Evolutionary conservation across 2,329 filamentous ascomycete species (phyloP).

Genomic region (Cadophora sp.): DNA sequence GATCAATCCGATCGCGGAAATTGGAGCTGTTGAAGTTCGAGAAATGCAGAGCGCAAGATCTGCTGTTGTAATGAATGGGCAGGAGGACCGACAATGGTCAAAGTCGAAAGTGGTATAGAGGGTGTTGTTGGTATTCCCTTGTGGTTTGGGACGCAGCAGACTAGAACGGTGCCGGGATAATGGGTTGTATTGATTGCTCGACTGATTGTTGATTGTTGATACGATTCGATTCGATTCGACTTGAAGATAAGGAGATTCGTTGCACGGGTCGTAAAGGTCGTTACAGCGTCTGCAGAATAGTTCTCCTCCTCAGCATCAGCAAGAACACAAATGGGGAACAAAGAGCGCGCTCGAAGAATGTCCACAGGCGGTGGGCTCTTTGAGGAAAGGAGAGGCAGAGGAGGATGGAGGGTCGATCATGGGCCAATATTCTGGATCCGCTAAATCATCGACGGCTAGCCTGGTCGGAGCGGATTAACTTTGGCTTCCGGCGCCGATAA

Average conservation of each 20-base stretch:
- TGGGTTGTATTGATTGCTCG: conserved; percentile 12
- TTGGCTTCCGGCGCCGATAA: background rate
- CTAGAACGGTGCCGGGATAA: background rate
- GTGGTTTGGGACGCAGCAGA: conserved; percentile 5
- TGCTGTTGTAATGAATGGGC: conserved; percentile 15
- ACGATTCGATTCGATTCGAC: conserved; percentile 18
- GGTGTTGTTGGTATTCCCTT: background rate
- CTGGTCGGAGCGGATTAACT: conserved; percentile 12
- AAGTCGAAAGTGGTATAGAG: background rate
- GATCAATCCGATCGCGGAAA: conserved; percentile 8
- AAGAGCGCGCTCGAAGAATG: conserved; percentile 34
- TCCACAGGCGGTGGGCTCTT: conserved; percentile 36
- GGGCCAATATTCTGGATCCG: background rate
- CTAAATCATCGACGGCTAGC: background rate
- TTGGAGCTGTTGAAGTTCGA: conserved; percentile 12
- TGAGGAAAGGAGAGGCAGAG: conserved; percentile 21
- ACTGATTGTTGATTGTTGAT: background rate
- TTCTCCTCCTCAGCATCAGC: conserved; percentile 24
- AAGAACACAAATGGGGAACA: conserved; percentile 22
- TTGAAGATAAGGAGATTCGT: conserved; percentile 45
- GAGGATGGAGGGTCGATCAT: background rate
- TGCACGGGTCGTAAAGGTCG: conserved; percentile 44
- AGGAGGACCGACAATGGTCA: background rate
- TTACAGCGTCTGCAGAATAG: conserved; percentile 32
- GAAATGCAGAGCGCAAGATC: background rate